phyloP scores from a whole-genome alignment of 176 grass and related monocot species.

The Ananas comosus region DNA sequence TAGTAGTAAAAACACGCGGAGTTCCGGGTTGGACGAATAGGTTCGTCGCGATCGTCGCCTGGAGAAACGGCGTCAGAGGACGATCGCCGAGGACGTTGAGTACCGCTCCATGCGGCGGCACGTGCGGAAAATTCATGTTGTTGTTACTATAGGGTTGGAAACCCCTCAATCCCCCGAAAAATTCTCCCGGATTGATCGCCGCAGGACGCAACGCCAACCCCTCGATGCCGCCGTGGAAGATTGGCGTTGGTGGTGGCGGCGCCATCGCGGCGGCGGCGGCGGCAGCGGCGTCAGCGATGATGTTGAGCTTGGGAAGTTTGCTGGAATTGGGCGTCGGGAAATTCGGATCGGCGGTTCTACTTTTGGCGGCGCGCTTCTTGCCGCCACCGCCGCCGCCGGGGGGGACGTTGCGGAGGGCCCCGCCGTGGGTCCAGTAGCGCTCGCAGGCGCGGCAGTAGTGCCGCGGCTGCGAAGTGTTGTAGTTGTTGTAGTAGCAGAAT shows the following conservation, averaged over 20 bases:
- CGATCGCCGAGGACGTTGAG: no score
- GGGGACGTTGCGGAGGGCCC: neutral
- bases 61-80: no score
- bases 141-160: neutral
- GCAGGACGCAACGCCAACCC: neutral
- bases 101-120: neutral
- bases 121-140: neutral
- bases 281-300: neutral
- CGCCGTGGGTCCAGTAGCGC: neutral
- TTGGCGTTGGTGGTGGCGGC: neutral
- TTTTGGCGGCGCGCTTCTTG: constrained; percentile 1
- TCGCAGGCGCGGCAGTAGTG: neutral
- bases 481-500: constrained; percentile 99
- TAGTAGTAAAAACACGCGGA: no score
- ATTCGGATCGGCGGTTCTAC: neutral
- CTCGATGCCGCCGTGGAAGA: neutral
- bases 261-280: neutral
- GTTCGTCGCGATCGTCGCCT: no score
- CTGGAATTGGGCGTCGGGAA: no score
- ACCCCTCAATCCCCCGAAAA: neutral
- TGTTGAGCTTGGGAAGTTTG: neutral
- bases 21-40: no score
- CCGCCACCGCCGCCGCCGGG: neutral
- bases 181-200: neutral
- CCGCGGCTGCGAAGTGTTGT: constrained; percentile 63